phyloP scores from a whole-genome alignment of 306 rosid species.

The Quercus engelmannii region DNA sequence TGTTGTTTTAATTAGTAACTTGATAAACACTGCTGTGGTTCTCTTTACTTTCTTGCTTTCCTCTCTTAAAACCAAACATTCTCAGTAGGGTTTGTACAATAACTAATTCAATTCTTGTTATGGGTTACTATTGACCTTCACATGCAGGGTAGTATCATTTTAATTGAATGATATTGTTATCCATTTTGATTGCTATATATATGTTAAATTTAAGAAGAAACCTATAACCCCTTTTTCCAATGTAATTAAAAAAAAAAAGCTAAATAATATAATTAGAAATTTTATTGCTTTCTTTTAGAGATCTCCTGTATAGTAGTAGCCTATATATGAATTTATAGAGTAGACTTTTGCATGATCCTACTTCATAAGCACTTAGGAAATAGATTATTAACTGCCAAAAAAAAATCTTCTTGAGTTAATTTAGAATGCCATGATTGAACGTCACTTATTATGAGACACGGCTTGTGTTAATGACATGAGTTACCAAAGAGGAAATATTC shows the following conservation, averaged over 20 bases:
- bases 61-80: not conserved
- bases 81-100: not conserved
- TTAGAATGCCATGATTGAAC: too few species aligned
- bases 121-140: not conserved
- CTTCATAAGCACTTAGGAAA: too few species aligned
- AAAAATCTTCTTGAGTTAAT: too few species aligned
- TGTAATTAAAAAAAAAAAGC: not conserved
- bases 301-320: too few species aligned
- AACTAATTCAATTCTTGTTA: not conserved
- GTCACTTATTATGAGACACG: too few species aligned
- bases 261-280: not conserved
- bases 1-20: not conserved
- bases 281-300: too few species aligned
- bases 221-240: not conserved
- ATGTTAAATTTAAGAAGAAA: not conserved
- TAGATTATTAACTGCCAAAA: too few species aligned
- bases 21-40: not conserved
- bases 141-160: not conserved
- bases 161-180: not conserved
- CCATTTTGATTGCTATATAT: not conserved
- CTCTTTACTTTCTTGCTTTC: not conserved
- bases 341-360: too few species aligned
- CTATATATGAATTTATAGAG: too few species aligned
- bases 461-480: too few species aligned
- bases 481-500: too few species aligned